phyloP scores from a whole-genome alignment of 495 filamentous ascomycete genomes.

The Diplogelasinospora grovesii region DNA sequence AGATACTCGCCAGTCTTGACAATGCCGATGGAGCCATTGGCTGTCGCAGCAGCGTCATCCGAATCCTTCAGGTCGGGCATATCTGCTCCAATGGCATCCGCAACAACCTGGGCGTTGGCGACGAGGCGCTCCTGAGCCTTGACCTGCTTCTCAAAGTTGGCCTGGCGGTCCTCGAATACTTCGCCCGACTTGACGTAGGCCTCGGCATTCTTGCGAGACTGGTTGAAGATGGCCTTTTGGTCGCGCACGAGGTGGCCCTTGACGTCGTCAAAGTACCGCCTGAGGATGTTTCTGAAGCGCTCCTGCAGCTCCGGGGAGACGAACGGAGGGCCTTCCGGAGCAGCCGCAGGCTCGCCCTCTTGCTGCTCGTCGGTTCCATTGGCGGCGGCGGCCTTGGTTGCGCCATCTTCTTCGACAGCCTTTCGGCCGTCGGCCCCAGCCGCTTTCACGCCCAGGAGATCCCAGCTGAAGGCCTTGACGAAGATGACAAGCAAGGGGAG shows the following conservation, averaged over 20 bases:
- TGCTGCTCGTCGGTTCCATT: slow-evolving; percentile 44
- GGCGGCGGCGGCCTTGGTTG: slow-evolving; percentile 42
- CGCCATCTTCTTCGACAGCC: slow-evolving; percentile 78
- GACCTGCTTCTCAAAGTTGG: slow-evolving; percentile 86
- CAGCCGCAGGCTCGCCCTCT: slow-evolving; percentile 36
- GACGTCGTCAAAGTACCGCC: slow-evolving; percentile 88
- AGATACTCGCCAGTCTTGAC: slow-evolving; percentile 92
- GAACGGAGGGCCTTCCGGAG: slow-evolving; percentile 62
- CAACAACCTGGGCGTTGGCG: slow-evolving; percentile 82
- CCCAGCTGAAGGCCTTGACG: slow-evolving; percentile 94
- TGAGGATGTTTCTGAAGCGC: slow-evolving; percentile 81
- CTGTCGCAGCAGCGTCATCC: slow-evolving; percentile 55
- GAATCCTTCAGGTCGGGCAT: slow-evolving; percentile 91
- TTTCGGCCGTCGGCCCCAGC: slow-evolving; percentile 68
- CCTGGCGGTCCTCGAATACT: slow-evolving; percentile 95
- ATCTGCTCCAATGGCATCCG: slow-evolving; percentile 80
- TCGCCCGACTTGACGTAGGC: slow-evolving; percentile 98
- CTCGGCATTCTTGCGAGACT: slow-evolving; percentile 91
- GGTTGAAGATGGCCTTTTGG: slow-evolving; percentile 73
- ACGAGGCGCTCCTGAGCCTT: slow-evolving; percentile 89
- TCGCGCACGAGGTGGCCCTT: slow-evolving; percentile 82
- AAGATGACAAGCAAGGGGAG: slow-evolving; percentile 88
- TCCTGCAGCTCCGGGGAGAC: slow-evolving; percentile 69
- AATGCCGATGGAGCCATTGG: slow-evolving; percentile 78
- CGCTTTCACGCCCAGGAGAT: slow-evolving; percentile 74